These are phyloP conservation scores for Candida glucosophila DNA, from an alignment of 1,139 yeast genomes.

Conservation along the genomic window DNA sequence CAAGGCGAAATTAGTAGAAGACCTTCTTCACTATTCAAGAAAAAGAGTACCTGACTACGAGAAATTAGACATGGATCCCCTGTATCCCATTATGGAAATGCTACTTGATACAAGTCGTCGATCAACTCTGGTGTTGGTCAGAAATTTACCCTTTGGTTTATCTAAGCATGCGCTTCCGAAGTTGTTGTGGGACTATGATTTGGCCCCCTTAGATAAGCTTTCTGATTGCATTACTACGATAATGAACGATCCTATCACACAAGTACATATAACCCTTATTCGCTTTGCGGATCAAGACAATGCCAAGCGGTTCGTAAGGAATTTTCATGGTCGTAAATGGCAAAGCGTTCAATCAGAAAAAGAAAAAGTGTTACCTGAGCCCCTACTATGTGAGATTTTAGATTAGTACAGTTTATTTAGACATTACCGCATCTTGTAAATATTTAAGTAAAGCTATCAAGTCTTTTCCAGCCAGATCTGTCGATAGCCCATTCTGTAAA, in stretches of 20 bases:
- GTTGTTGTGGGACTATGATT: slow-evolving; percentile 33
- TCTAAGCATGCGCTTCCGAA: slow-evolving; percentile 22
- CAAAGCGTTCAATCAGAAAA: slow-evolving; percentile 19
- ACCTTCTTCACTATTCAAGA: slow-evolving; percentile 3
- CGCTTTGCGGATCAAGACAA: slow-evolving; percentile 40
- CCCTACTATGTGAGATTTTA: slow-evolving; percentile 30
- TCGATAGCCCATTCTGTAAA: slow-evolving; percentile 46
- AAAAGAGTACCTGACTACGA: slow-evolving; percentile 3
- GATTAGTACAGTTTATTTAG: slow-evolving; percentile 9
- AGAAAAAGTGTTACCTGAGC: slow-evolving; percentile 26
- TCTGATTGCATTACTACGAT: slow-evolving; percentile 16
- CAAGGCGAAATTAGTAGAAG: slow-evolving; percentile 5
- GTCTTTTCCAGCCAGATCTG: slow-evolving; percentile 72
- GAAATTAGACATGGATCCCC: slow-evolving; percentile 7
- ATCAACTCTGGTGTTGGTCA: slow-evolving; percentile 21
- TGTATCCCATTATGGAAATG: slow-evolving; percentile 7
- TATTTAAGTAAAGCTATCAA: slow-evolving; percentile 20
- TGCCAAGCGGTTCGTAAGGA: slow-evolving; percentile 47
- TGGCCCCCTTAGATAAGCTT: slow-evolving; percentile 11
- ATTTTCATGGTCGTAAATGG: slow-evolving; percentile 44
- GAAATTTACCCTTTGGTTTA: slow-evolving; percentile 34
- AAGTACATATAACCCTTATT: slow-evolving; percentile 25
- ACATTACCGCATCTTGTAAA: background rate
- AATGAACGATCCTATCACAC: slow-evolving; percentile 18
- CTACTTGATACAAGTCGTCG: slow-evolving; percentile 10